A percentile compares a stretch with the other conserved stretches of the same genome.
Conservation (phyloP, 106 monocot species). For the Cymbidium sinense region DNA sequence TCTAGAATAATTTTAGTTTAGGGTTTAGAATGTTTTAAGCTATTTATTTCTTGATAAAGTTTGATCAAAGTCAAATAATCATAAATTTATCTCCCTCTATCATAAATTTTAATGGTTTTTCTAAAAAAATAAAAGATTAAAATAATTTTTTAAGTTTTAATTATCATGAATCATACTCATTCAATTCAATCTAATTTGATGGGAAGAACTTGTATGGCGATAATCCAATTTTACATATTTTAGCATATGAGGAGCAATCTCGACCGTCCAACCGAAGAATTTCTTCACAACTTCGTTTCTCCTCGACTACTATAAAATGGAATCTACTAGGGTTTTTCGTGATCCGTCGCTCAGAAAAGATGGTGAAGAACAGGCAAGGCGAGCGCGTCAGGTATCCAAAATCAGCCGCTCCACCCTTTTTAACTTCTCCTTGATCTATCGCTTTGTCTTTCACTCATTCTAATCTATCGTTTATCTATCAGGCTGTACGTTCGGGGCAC, state of each 20-base stretch:
- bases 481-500: slow-evolving; percentile 72
- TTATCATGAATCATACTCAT: not conserved
- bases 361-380: slow-evolving; percentile 52
- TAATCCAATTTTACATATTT: too few species aligned
- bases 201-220: too few species aligned
- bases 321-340: not conserved
- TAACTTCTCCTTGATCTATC: not conserved
- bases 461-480: not conserved
- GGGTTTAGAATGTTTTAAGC: too few species aligned
- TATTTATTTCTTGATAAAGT: too few species aligned
- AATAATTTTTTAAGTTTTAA: too few species aligned
- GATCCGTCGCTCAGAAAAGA: slow-evolving; percentile 4
- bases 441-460: not conserved
- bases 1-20: too few species aligned
- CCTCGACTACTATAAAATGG: not conserved
- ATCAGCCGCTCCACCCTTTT: too few species aligned
- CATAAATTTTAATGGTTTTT: too few species aligned
- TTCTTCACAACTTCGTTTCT: not conserved
- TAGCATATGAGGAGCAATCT: not conserved
- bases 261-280: not conserved
- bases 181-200: too few species aligned
- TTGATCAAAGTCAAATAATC: too few species aligned
- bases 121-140: too few species aligned
- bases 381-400: slow-evolving; percentile 42
- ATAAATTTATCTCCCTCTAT: too few species aligned